Evolutionary conservation across 345 rosid genomes (phyloP).

Genomic region (Salix udensis): DNA sequence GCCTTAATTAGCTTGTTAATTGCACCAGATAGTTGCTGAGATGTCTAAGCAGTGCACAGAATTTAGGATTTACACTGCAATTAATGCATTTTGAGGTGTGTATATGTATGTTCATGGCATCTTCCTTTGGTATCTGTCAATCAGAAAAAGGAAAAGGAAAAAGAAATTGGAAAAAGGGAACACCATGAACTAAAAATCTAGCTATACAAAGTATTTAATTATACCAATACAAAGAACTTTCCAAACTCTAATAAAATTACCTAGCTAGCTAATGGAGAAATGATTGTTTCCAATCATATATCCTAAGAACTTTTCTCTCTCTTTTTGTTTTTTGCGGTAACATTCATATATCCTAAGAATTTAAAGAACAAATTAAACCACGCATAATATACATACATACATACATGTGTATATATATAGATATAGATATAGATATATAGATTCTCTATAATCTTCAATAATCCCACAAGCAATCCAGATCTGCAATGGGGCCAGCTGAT

Average conservation of each 20-base stretch:
- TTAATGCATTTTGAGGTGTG: neutral
- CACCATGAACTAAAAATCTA: constrained; percentile 26
- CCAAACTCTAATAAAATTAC: constrained; percentile 16
- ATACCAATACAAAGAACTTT: constrained; percentile 10
- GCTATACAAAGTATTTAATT: constrained; percentile 26
- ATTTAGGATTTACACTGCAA: neutral
- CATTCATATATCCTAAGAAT: constrained; percentile 11
- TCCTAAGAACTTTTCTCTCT: neutral
- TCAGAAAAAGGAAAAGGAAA: constrained; percentile 18
- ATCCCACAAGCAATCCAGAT: constrained; percentile 39
- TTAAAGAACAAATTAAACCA: constrained; percentile 3
- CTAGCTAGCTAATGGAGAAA: constrained; percentile 14
- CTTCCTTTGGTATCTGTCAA: constrained; percentile 11
- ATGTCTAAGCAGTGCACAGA: neutral
- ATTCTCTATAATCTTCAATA: constrained; percentile 18
- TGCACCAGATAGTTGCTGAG: neutral
- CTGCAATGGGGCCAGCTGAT: constrained; percentile 24
- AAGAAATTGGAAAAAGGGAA: constrained; percentile 12
- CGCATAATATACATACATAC: neutral
- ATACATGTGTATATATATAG: neutral
- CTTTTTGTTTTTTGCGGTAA: neutral
- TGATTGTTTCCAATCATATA: constrained; percentile 3
- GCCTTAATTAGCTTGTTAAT: neutral
- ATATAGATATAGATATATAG: neutral
- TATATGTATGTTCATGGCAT: neutral